phyloP scores from a whole-genome alignment of 768 basidiomycete genomes.

The Tricholoma sp. region DNA sequence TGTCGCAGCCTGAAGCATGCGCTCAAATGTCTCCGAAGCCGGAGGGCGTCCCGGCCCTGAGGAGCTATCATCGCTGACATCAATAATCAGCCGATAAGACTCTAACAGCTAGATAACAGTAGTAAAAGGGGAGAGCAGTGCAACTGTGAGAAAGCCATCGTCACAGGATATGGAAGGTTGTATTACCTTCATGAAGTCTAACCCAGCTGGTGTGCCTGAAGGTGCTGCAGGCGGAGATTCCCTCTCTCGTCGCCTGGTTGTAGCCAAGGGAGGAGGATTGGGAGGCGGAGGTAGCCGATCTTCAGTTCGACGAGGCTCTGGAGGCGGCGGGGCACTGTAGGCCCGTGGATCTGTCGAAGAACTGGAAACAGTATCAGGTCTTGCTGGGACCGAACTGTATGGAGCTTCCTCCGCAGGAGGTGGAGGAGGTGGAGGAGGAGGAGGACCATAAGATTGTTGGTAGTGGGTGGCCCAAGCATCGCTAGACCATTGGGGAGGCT shows the following conservation, averaged over 20 bases:
- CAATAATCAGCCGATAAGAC: slow-evolving; percentile 4
- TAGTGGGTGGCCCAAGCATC: slow-evolving; percentile 34
- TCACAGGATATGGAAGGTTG: background rate
- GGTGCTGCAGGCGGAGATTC: slow-evolving; percentile 5
- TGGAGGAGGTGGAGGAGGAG: slow-evolving; percentile 23
- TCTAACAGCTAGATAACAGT: slow-evolving; percentile 3
- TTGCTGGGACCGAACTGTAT: slow-evolving; percentile 26
- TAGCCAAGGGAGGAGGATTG: background rate
- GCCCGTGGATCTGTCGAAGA: slow-evolving; percentile 14
- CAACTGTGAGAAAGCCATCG: slow-evolving; percentile 3
- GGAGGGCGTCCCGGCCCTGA: slow-evolving; percentile 1
- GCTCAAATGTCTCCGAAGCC: slow-evolving; percentile 30
- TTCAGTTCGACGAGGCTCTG: slow-evolving; percentile 3
- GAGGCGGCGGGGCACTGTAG: slow-evolving; percentile 2
- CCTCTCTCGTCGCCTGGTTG: slow-evolving; percentile 3
- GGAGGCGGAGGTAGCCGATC: slow-evolving; percentile 4
- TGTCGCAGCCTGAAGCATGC: slow-evolving; percentile 39
- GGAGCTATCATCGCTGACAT: slow-evolving; percentile 2
- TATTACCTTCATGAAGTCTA: slow-evolving; percentile 10
- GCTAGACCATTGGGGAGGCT: slow-evolving; percentile 33
- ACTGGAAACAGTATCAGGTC: slow-evolving; percentile 25
- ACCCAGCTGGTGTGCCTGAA: slow-evolving; percentile 7
- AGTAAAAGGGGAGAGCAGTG: background rate
- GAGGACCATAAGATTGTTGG: slow-evolving; percentile 25
- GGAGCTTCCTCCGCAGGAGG: slow-evolving; percentile 21